Percentiles rank a stretch among this genome's conserved stretches.
phyloP scores from a whole-genome alignment of 345 rosid species.

The Arabis alpina region DNA sequence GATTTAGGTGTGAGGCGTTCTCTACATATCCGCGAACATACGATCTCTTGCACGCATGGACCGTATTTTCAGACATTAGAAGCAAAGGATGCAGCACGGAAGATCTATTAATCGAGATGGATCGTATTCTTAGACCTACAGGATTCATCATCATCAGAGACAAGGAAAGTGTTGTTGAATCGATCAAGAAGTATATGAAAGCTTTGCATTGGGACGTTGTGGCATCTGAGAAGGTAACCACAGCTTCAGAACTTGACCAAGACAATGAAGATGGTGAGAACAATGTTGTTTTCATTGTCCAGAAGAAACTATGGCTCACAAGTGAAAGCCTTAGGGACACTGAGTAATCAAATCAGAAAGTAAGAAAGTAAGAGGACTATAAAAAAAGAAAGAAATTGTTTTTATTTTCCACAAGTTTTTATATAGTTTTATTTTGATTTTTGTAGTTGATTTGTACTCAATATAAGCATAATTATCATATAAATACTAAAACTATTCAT shows the following conservation, averaged over 20 bases:
- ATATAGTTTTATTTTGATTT: constrained; percentile 31
- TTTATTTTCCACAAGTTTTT: constrained; percentile 30
- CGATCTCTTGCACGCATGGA: constrained; percentile 86
- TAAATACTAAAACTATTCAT: constrained; percentile 26
- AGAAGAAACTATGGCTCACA: constrained; percentile 89
- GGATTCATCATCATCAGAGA: constrained; percentile 80
- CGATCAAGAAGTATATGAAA: constrained; percentile 62
- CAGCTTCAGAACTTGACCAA: constrained; percentile 50
- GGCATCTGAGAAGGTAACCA: constrained; percentile 42
- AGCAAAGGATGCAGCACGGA: constrained; percentile 78
- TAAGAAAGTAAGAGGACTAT: constrained; percentile 6
- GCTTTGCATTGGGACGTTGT: constrained; percentile 92
- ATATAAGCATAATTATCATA: constrained; percentile 18
- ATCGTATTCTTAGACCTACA: constrained; percentile 85
- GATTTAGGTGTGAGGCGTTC: constrained; percentile 88
- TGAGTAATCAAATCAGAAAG: constrained; percentile 44
- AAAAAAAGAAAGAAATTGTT: constrained; percentile 24
- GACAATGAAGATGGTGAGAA: constrained; percentile 56
- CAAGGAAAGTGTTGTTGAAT: constrained; percentile 64
- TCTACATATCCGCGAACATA: constrained; percentile 93
- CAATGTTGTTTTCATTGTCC: constrained; percentile 56
- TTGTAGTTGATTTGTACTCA: constrained; percentile 35
- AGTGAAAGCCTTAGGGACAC: constrained; percentile 71
- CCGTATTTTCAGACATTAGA: constrained; percentile 64
- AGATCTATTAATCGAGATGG: constrained; percentile 92